Conservation (phyloP, 441 rosid species). For the Aleurites moluccanus region DNA sequence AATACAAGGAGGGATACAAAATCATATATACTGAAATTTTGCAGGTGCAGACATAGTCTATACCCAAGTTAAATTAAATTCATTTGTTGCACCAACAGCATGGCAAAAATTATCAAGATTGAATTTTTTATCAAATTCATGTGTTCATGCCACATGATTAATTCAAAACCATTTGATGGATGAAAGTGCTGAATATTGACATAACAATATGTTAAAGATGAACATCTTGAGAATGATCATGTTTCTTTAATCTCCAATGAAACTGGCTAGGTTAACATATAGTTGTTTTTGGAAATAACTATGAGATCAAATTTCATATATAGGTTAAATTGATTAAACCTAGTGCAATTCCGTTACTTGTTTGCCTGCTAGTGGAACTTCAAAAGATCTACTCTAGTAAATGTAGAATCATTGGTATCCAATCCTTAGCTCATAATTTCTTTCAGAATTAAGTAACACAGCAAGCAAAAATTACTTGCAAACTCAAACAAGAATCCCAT, state of each 20-base stretch:
- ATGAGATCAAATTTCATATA: too few relatives aligned
- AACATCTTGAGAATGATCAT: not conserved
- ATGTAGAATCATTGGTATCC: not conserved
- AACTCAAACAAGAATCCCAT: not conserved
- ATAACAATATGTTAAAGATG: not conserved
- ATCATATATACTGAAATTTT: not conserved
- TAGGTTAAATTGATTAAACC: not conserved
- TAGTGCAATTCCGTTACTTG: not conserved
- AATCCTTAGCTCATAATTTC: not conserved
- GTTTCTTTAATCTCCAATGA: not conserved
- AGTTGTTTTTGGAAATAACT: not conserved
- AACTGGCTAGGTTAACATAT: not conserved
- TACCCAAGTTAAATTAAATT: not conserved
- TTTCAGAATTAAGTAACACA: not conserved
- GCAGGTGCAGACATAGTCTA: not conserved
- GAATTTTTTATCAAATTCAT: not conserved
- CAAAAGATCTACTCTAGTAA: not conserved
- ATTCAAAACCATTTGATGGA: slow-evolving; percentile 1
- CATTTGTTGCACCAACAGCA: not conserved
- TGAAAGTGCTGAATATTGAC: not conserved
- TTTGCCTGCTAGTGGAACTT: not conserved
- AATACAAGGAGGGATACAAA: not conserved
- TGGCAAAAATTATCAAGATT: not conserved
- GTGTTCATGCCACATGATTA: not conserved
- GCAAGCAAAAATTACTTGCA: not conserved